A percentile compares a stretch with the other conserved stretches of the same genome.
These are phyloP conservation scores for Aspergillus luchuensis DNA, from an alignment of 2,329 filamentous ascomycete genomes.

Conservation along the genomic window DNA sequence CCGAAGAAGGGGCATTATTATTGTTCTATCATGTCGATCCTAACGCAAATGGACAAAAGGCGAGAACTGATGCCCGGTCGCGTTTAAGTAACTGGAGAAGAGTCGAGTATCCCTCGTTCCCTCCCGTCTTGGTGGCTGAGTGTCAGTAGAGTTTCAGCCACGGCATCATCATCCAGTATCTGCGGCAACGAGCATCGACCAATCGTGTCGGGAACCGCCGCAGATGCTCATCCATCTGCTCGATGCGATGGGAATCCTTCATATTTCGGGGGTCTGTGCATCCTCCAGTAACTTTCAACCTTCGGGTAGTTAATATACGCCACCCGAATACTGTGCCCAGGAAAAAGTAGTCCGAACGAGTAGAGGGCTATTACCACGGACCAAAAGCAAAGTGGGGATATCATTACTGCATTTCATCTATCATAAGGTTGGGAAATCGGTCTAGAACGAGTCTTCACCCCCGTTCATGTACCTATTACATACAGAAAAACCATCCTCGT, in stretches of 20 bases:
- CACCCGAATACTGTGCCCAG: background rate
- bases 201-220: background rate
- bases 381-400: background rate
- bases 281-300: background rate
- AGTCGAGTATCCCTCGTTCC: background rate
- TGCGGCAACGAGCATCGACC: background rate
- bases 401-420: constrained; percentile 3
- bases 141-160: background rate
- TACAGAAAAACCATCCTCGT: background rate
- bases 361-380: background rate
- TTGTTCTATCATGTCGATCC: background rate
- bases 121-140: background rate
- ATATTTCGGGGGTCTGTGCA: background rate
- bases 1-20: background rate
- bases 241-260: background rate
- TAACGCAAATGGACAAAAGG: background rate
- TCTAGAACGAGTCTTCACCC: background rate
- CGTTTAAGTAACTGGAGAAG: background rate
- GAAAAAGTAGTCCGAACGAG: background rate
- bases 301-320: background rate
- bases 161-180: background rate
- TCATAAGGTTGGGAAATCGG: background rate
- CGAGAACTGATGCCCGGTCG: background rate
- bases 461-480: background rate
- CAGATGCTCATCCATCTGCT: background rate